These are phyloP conservation scores for Balakata baccata DNA, from an alignment of 345 rosid species.

Conservation along the genomic window DNA sequence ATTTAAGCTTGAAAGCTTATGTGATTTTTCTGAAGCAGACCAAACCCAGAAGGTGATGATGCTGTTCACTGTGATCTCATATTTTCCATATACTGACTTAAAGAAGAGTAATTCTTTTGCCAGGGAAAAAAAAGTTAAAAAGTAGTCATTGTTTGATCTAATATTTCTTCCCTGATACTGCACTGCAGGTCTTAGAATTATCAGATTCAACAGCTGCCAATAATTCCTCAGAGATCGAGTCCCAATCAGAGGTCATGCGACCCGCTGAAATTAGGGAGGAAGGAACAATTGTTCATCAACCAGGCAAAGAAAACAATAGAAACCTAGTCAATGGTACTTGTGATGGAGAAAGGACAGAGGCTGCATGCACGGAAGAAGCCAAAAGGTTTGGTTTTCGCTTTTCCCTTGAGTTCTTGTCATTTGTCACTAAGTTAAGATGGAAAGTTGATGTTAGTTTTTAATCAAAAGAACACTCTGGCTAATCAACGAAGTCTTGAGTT, in stretches of 20 bases:
- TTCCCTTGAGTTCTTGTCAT: no score
- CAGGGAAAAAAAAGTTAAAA: background rate
- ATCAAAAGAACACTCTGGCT: background rate
- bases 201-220: slow-evolving; percentile 26
- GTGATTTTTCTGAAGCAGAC: slow-evolving; percentile 76
- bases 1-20: slow-evolving; percentile 58
- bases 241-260: slow-evolving; percentile 17
- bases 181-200: slow-evolving; percentile 41
- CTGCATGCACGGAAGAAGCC: slow-evolving; percentile 23
- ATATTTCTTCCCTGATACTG: slow-evolving; percentile 6
- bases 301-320: slow-evolving; percentile 18
- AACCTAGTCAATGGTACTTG: slow-evolving; percentile 10
- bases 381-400: slow-evolving; percentile 40
- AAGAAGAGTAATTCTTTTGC: no score
- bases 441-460: background rate
- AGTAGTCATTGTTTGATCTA: background rate
- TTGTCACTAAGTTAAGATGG: background rate
- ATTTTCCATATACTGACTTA: background rate
- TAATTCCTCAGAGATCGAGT: slow-evolving; percentile 22
- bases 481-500: background rate
- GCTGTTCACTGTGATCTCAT: background rate
- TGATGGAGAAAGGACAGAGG: slow-evolving; percentile 15
- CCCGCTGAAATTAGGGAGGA: slow-evolving; percentile 21
- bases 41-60: slow-evolving; percentile 49
- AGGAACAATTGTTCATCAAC: slow-evolving; percentile 20